These are phyloP conservation scores for Orbilia quercus DNA, from an alignment of 2,329 filamentous ascomycete genomes.

Conservation along the genomic window DNA sequence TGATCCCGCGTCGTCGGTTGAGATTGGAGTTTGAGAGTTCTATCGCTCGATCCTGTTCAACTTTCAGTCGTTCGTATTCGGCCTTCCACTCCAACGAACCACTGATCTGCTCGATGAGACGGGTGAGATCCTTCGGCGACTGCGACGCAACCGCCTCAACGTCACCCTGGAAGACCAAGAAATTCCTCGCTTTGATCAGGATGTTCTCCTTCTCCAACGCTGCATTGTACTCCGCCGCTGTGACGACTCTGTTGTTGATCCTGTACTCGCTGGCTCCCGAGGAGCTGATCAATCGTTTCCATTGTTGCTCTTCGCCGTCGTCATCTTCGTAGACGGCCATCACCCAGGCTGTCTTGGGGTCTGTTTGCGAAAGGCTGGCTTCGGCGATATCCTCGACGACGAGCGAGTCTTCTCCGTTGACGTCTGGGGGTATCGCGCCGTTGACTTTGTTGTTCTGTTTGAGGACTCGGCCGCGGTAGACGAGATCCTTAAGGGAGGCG, in stretches of 20 bases:
- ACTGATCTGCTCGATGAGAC: slow-evolving; percentile 96
- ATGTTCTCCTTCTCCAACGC: slow-evolving; percentile 94
- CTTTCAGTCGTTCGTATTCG: slow-evolving; percentile 91
- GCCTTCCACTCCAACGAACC: slow-evolving; percentile 93
- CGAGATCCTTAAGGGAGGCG: slow-evolving; percentile 89
- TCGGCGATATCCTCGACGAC: slow-evolving; percentile 70
- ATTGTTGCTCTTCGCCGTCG: slow-evolving; percentile 84
- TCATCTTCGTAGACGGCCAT: slow-evolving; percentile 99
- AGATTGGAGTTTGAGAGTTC: slow-evolving; percentile 91
- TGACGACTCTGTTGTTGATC: slow-evolving; percentile 91
- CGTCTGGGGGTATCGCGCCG: slow-evolving; percentile 74
- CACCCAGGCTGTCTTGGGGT: slow-evolving; percentile 96
- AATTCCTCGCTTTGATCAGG: slow-evolving; percentile 96
- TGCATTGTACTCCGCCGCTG: slow-evolving; percentile 91
- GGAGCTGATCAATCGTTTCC: slow-evolving; percentile 94
- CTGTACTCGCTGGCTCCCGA: slow-evolving; percentile 92
- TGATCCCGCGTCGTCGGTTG: slow-evolving; percentile 89
- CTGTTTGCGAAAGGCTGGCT: slow-evolving; percentile 76
- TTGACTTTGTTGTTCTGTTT: slow-evolving; percentile 78
- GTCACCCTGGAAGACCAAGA: slow-evolving; percentile 97
- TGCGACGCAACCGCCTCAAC: slow-evolving; percentile 97
- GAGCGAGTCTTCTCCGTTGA: slow-evolving; percentile 72
- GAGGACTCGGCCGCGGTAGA: slow-evolving; percentile 93
- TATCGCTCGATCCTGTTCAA: slow-evolving; percentile 83
- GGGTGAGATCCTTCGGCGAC: slow-evolving; percentile 90